Base-by-base conservation (phyloP, 83 land plant genomes). In the Picea engelmannii region DNA sequence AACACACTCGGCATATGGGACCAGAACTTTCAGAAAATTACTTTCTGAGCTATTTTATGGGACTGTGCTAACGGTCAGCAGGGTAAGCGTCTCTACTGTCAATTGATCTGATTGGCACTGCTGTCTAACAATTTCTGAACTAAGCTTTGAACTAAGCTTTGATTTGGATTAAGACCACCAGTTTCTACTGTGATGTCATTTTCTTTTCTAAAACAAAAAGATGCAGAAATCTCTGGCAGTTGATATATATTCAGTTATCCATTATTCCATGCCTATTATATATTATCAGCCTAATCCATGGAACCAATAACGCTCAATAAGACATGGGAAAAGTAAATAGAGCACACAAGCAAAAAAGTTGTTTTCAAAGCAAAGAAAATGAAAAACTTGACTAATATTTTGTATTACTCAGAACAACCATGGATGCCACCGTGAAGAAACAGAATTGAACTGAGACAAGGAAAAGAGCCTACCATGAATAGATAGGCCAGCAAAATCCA, bases 401-500 rank as follows among this genome's bases (percentile, higher is more conserved):
- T 6, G 11, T 67, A 12, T 68, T 0, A 47, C 52, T 1, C 52
- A 0, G 2, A 9, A 11, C 9, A 47, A 47, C 52, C 9, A 47
- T 47, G 52, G 52, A 47, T 47, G 52, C 10, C 52, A 47, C 47
- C 47, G 6, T 42, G 47, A 42, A 42, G 47, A 0, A 47, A 47
- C 52, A 47, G 6, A 31, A 78, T 52, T 15, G 55, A 68, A 52
- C 27, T 38, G 6, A 70, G 38, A 73, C 8, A 73, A 27, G 40
- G 4, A 16, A 58, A 61, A 60, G 38, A 44, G 38, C 59, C 52
- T 79, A 94, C 98, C 98, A 96, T 96, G 88, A 91, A 87, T 42
- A 91, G 73, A 81, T 96, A 96, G 44, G 92, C 98, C 4, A 92
- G 83, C 21, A 94, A 23, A 81, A 96, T 96, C 97, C 97, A 96